phyloP scores from a whole-genome alignment of 805 yeast genomes.

The Spathaspora arborariae region DNA sequence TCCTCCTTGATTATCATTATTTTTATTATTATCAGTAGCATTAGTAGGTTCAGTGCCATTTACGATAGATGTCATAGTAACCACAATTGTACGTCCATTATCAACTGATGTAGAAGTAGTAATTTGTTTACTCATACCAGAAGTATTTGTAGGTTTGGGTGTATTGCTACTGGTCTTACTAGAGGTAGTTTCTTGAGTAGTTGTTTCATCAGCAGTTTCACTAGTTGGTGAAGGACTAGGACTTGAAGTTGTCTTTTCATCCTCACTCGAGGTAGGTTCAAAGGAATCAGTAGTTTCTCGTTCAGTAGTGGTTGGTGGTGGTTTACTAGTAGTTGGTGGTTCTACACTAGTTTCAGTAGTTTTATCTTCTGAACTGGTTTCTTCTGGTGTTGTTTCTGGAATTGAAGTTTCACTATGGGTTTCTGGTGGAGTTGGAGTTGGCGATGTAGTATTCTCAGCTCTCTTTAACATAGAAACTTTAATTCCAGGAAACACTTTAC shows the following conservation, averaged over 20 bases:
- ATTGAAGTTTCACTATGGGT: conserved; percentile 1
- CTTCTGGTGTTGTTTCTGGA: not conserved
- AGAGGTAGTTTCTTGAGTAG: not conserved
- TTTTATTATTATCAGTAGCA: conserved; percentile 13
- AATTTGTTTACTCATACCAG: conserved; percentile 1
- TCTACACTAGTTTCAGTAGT: conserved; percentile 5
- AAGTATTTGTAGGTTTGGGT: not conserved
- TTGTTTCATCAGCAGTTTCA: not conserved
- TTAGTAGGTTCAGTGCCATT: conserved; percentile 19
- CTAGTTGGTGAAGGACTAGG: not conserved
- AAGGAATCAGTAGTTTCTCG: conserved; percentile 19
- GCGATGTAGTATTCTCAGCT: not conserved
- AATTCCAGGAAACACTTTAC: not conserved
- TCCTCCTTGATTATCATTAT: conserved; percentile 22
- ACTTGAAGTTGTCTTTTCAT: conserved; percentile 1
- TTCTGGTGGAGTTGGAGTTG: not conserved
- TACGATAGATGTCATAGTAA: conserved; percentile 35
- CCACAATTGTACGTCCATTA: conserved; percentile 35
- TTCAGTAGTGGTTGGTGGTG: conserved; percentile 1
- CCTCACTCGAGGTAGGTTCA: not conserved
- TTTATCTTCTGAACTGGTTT: conserved; percentile 2
- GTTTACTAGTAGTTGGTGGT: conserved; percentile 5
- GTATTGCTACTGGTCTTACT: conserved; percentile 2
- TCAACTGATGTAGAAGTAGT: conserved; percentile 32
- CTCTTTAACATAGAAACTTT: not conserved